These are phyloP conservation scores for Pleomassaria siparia DNA, from an alignment of 2,329 filamentous ascomycete genomes.

Conservation along the genomic window DNA sequence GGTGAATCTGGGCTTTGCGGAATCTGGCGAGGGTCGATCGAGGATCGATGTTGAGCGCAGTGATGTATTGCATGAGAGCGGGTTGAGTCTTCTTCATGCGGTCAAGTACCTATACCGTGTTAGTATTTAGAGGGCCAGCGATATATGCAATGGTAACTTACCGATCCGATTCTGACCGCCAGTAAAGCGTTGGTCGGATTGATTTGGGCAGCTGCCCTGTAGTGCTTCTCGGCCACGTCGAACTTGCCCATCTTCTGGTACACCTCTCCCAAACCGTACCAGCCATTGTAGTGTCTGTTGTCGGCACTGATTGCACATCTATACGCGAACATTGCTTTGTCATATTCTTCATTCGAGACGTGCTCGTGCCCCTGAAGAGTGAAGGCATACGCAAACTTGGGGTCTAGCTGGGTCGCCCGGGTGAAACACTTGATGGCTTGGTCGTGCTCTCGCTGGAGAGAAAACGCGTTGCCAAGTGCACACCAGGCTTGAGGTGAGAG, in stretches of 20 bases:
- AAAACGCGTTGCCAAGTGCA: slow-evolving; percentile 91
- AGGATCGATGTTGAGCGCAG: slow-evolving; percentile 80
- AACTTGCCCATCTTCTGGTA: slow-evolving; percentile 90
- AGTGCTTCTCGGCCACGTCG: slow-evolving; percentile 89
- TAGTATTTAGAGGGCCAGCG: background rate
- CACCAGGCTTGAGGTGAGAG: slow-evolving; percentile 95
- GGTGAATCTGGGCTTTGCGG: slow-evolving; percentile 86
- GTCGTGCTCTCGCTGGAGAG: slow-evolving; percentile 87
- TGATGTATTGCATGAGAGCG: slow-evolving; percentile 78
- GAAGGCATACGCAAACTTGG: slow-evolving; percentile 91
- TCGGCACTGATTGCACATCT: slow-evolving; percentile 84
- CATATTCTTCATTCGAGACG: slow-evolving; percentile 93
- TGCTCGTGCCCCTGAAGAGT: slow-evolving; percentile 96
- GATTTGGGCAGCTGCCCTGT: slow-evolving; percentile 81
- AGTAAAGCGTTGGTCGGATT: slow-evolving; percentile 93
- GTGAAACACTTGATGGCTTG: slow-evolving; percentile 94
- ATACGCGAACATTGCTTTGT: slow-evolving; percentile 88
- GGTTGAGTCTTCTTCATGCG: slow-evolving; percentile 79
- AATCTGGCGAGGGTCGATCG: slow-evolving; percentile 81
- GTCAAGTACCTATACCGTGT: slow-evolving; percentile 59
- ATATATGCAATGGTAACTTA: slow-evolving; percentile 44
- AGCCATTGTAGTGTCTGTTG: slow-evolving; percentile 93
- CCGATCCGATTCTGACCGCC: slow-evolving; percentile 87
- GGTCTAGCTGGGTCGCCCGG: slow-evolving; percentile 85
- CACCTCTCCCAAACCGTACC: slow-evolving; percentile 82